Base-by-base conservation (phyloP, 129 eudicot genomes). In the Artemisia annua region DNA sequence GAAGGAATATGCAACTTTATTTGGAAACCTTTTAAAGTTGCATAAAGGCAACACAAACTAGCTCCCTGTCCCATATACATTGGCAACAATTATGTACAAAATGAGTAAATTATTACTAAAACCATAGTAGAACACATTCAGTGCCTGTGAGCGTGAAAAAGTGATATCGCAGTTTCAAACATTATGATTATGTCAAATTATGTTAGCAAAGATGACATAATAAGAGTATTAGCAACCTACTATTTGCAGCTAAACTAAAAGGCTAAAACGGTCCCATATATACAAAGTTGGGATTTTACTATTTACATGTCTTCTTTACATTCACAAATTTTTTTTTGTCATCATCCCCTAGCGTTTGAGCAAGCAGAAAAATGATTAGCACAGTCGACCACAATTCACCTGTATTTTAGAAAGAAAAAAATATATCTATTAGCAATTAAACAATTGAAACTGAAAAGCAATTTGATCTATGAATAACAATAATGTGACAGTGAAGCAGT, bases 1-100 rank as follows among this genome's bases (percentile, higher is more conserved):
- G 76, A 70, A 77, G 82, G 46, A 71, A 78, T 55, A 57, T 63
- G 61, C 16, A 70, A 69, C 51, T 62, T 56, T 62, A 69, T 43
- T 52, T 16, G 28, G 20, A 68, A 75, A 75, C 50, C 46, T 56
- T n/a, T n/a, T 70, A 51, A 17, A 53, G 82, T 63, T 77, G 81
- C 65, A 60, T 61, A 77, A 77, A 77, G 70, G 56, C 58, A 60
- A 9, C 15, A 77, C 63, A 20, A 48, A 48, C 60, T 3, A 48
- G 68, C 24, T 48, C 66, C 72, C 73, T 75, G 63, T 54, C 66
- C 65, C 15, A 52, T 26, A 52, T 60, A 35, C 71, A 54, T 30
- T 24, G 56, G 11, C 70, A 71, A 35, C 49, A 65, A 44, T 17
- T 43, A 55, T 55, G 11, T 28, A 7, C 52, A 14, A 49, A 1